Percentiles rank a stretch among this genome's conserved stretches.
These are phyloP conservation scores for Microcos paniculata DNA, from an alignment of 345 rosid species.

Conservation along the genomic window DNA sequence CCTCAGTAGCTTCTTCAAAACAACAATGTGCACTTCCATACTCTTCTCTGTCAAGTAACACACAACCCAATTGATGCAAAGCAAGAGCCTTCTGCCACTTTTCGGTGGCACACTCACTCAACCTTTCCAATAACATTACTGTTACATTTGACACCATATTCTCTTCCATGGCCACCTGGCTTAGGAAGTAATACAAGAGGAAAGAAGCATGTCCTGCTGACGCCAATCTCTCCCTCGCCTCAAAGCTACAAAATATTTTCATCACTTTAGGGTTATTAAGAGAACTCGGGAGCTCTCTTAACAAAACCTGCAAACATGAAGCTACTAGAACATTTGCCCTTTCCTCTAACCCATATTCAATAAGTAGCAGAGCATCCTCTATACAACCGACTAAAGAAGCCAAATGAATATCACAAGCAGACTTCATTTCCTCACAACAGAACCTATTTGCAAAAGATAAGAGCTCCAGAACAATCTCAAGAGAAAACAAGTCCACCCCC, in stretches of 20 bases:
- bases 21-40: slow-evolving; percentile 53
- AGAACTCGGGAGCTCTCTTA: slow-evolving; percentile 71
- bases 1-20: slow-evolving; percentile 67
- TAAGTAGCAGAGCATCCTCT: slow-evolving; percentile 63
- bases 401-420: slow-evolving; percentile 68
- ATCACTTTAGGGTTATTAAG: slow-evolving; percentile 48
- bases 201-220: slow-evolving; percentile 66
- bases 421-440: slow-evolving; percentile 88
- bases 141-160: slow-evolving; percentile 43
- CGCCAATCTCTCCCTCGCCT: slow-evolving; percentile 56
- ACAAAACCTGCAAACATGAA: slow-evolving; percentile 81
- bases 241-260: slow-evolving; percentile 57
- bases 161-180: slow-evolving; percentile 77
- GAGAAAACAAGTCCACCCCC: slow-evolving; percentile 55
- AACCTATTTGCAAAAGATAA: slow-evolving; percentile 75
- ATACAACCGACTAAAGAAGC: slow-evolving; percentile 54
- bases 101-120: slow-evolving; percentile 57
- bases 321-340: slow-evolving; percentile 65
- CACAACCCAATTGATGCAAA: slow-evolving; percentile 78
- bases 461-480: slow-evolving; percentile 66
- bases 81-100: slow-evolving; percentile 81
- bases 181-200: slow-evolving; percentile 76
- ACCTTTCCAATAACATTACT: slow-evolving; percentile 55
- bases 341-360: slow-evolving; percentile 78
- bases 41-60: slow-evolving; percentile 62